Conservation (phyloP, 805 yeast species). For the Ogataea nakhonphanomensis region DNA sequence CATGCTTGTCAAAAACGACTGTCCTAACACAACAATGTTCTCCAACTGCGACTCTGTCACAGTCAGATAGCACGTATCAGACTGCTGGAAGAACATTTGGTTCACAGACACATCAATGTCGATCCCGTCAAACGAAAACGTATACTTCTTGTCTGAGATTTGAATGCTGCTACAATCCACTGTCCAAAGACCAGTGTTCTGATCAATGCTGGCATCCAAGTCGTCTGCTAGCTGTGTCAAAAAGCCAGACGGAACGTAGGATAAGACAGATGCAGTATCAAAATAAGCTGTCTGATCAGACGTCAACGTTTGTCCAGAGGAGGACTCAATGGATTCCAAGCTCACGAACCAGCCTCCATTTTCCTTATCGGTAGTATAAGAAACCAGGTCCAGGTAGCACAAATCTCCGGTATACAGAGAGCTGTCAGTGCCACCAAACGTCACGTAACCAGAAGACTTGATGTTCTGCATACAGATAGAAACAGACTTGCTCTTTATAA, state of each 20-base stretch:
- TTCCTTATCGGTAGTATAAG: conserved; percentile 8
- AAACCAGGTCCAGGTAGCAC: conserved; percentile 16
- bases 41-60: conserved; percentile 17
- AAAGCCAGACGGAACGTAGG: conserved; percentile 44
- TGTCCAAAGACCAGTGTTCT: conserved; percentile 17
- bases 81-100: conserved; percentile 18
- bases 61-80: conserved; percentile 22
- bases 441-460: conserved; percentile 25
- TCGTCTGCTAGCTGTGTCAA: conserved; percentile 10
- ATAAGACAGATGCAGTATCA: conserved; percentile 54
- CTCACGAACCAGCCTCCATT: conserved; percentile 18
- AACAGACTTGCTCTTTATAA: conserved; percentile 26
- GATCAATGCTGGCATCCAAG: conserved; percentile 18
- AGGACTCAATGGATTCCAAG: conserved; percentile 14
- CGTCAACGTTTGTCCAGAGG: conserved; percentile 11
- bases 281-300: conserved; percentile 36
- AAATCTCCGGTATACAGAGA: conserved; percentile 26
- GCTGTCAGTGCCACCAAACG: conserved; percentile 34
- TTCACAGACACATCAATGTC: conserved; percentile 20
- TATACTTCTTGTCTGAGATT: conserved; percentile 12
- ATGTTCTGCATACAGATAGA: conserved; percentile 29
- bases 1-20: conserved; percentile 58
- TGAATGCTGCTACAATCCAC: conserved; percentile 22
- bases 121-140: conserved; percentile 18
- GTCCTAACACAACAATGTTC: conserved; percentile 51